These are phyloP conservation scores for Barnettozyma sp. DNA, from an alignment of 805 yeast species.

Conservation along the genomic window DNA sequence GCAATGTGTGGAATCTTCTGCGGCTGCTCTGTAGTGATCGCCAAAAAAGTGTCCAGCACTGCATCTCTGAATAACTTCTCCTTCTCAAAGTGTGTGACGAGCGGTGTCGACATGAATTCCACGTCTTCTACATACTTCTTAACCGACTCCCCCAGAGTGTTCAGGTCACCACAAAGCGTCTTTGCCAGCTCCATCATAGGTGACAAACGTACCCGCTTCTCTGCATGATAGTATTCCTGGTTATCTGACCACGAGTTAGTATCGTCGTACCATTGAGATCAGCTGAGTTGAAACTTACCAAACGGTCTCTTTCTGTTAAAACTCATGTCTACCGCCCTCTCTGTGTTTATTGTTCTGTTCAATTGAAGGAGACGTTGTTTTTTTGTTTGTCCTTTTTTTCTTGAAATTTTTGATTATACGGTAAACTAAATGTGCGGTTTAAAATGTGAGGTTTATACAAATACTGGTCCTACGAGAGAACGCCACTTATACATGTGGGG, in stretches of 20 bases:
- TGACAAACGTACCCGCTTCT: slow-evolving; percentile 30
- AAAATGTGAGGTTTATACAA: neutral
- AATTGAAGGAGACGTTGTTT: too few relatives aligned
- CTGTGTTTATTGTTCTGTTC: neutral
- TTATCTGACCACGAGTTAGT: slow-evolving; percentile 12
- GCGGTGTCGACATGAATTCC: slow-evolving; percentile 60
- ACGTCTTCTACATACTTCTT: slow-evolving; percentile 49
- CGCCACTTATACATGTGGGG: too few relatives aligned
- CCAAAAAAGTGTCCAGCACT: slow-evolving; percentile 55
- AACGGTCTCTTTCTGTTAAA: slow-evolving; percentile 24
- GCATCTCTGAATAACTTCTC: slow-evolving; percentile 54
- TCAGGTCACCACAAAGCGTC: slow-evolving; percentile 43
- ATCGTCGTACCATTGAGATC: neutral
- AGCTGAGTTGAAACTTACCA: slow-evolving; percentile 16
- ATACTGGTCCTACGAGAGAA: neutral
- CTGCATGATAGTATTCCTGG: slow-evolving; percentile 22
- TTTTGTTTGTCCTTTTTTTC: neutral
- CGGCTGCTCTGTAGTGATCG: slow-evolving; percentile 81
- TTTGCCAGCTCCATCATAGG: slow-evolving; percentile 41
- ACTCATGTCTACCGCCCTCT: slow-evolving; percentile 15
- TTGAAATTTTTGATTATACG: neutral
- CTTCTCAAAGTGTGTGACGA: slow-evolving; percentile 56
- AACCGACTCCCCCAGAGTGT: slow-evolving; percentile 52
- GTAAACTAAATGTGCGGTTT: neutral
- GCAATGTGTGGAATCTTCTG: slow-evolving; percentile 75